Evolutionary conservation across 2,329 filamentous ascomycete species (phyloP).

Genomic region (Leptosphaerulina australis): DNA sequence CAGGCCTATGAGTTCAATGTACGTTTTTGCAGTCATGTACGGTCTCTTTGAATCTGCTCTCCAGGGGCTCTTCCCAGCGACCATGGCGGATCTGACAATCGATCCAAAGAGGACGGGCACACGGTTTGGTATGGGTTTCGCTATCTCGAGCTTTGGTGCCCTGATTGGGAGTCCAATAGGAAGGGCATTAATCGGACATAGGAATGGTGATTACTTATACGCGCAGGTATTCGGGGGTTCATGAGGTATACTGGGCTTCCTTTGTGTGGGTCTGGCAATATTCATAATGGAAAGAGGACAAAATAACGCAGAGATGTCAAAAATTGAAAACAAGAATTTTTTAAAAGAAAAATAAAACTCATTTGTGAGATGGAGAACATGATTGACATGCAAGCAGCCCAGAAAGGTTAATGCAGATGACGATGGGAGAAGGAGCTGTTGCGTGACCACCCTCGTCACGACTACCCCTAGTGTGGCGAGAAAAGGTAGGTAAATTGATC

Average conservation of each 20-base stretch:
- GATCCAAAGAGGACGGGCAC: conserved; percentile 53
- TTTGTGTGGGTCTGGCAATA: conserved; percentile 18
- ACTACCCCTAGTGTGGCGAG: too few relatives aligned
- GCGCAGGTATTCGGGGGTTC: conserved; percentile 53
- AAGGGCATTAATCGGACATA: conserved; percentile 44
- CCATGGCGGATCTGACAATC: conserved; percentile 51
- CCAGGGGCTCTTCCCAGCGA: conserved; percentile 53
- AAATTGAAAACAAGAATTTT: not conserved
- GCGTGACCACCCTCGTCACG: not conserved
- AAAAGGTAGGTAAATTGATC: too few relatives aligned
- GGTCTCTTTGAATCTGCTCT: conserved; percentile 57
- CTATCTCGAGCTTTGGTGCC: conserved; percentile 32
- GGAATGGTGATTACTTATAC: conserved; percentile 48
- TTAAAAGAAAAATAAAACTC: not conserved
- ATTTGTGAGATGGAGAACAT: not conserved
- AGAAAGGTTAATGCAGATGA: conserved; percentile 1
- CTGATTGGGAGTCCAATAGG: conserved; percentile 39
- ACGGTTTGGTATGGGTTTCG: conserved; percentile 53
- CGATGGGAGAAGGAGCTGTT: not conserved
- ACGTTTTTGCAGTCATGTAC: conserved; percentile 54
- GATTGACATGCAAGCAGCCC: not conserved
- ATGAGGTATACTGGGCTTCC: conserved; percentile 20
- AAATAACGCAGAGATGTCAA: not conserved
- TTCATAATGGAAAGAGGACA: conserved; percentile 16
- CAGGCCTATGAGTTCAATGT: conserved; percentile 44